A percentile compares a stretch with the other conserved stretches of the same genome.
Evolutionary conservation across 78 protist species (phyloP).

Genomic region (Dictyostelium intermedium): DNA sequence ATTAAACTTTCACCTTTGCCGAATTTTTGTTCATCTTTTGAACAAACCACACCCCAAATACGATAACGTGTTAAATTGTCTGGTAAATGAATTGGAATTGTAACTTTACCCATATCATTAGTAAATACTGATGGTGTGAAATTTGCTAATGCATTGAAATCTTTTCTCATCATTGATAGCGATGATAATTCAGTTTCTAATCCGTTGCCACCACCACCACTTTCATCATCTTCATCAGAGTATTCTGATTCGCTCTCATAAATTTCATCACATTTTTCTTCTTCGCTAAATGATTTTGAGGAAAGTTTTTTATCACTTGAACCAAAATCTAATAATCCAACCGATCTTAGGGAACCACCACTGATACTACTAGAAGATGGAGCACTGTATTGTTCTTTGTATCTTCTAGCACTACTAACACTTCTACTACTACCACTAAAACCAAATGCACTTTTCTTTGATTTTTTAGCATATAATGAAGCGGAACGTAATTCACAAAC

Average conservation of each 20-base stretch:
- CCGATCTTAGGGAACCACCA: not conserved
- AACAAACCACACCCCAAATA: conserved; percentile 66
- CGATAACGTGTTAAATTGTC: conserved; percentile 72
- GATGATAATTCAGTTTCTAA: conserved; percentile 2
- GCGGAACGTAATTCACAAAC: too few relatives aligned
- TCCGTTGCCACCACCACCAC: not conserved
- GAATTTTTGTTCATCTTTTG: conserved; percentile 43
- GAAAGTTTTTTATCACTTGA: not conserved
- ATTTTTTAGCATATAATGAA: not conserved
- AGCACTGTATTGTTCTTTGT: not conserved
- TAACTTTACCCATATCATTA: conserved; percentile 4
- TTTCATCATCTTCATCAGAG: not conserved
- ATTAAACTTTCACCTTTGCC: conserved; percentile 50
- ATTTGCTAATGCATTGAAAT: conserved; percentile 64
- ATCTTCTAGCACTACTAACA: not conserved
- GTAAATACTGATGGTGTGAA: conserved; percentile 68
- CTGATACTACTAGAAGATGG: not conserved
- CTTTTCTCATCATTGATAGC: conserved; percentile 18
- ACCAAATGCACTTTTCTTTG: not conserved
- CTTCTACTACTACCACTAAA: not conserved
- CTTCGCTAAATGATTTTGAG: not conserved
- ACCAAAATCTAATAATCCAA: not conserved
- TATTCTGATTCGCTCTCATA: not conserved
- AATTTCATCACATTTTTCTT: not conserved
- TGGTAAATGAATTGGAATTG: conserved; percentile 57